These are phyloP conservation scores for Sorghum bicolor DNA, from an alignment of 176 grass and related monocot species.

Conservation along the genomic window Sorghum_bicolor_NCBIv3 NC_012873.2:55061001-55061500, in stretches of 20 bases:
- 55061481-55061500: background rate
- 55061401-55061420: background rate
- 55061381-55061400: background rate
- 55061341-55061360: background rate
- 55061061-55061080: background rate
- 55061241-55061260: background rate
- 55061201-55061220: background rate
- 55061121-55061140: background rate
- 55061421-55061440: background rate
- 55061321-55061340: background rate
- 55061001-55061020: background rate
- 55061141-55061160: background rate
- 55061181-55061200: background rate
- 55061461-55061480: background rate
- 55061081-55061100: background rate
- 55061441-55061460: background rate
- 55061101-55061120: background rate
- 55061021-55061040: background rate
- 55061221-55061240: background rate
- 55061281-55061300: background rate
- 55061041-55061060: background rate
- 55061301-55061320: background rate
- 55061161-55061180: background rate
- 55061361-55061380: background rate
- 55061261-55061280: background rate